Evolutionary conservation across 805 yeast genomes (phyloP), one percentile per base, ranked within the genome.

Genomic region (Yarrowia osloensis): DNA sequence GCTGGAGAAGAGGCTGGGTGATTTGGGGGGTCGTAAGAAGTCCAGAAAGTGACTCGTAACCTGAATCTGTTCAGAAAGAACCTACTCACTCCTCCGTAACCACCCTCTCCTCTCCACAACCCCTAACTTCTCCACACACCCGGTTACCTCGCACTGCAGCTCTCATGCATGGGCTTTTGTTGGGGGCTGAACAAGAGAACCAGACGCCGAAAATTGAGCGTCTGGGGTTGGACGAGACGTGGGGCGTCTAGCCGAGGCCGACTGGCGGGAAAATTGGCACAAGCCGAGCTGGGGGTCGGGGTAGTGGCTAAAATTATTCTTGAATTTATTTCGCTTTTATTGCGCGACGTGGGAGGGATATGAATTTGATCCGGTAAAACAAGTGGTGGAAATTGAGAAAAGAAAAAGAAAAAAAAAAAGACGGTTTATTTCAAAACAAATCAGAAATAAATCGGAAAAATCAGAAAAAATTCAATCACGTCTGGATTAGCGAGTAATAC

Each of bases 111-210:
- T 6, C 19, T 11, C 39, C 15, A 12, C 19, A n/a, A 39, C 39
- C 55, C 55, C 55, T 31, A 31, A 49, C 33, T 50, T 50, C 57
- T 50, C 57, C 57, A 50, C 57, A 50, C 40, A 17, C 37, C 57
- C 29, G 22, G 7, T 50, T 50, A 50, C 40, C 57, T 50, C 57
- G 40, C 57, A 50, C 57, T 50, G 57, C 57, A 50, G 40, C 28
- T 5, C 2, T 3, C 9, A 50, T 37, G 57, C 57, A 50, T 11
- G n/a, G 19, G 39, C 40, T 50, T 50, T 50, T 50, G 40, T 50
- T 50, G 57, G 57, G 52, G 57, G 57, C 57, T 50, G 57, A 22
- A 19, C 31, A 49, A 29, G 40, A 31, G 28, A 19, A 21, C 12
- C 19, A 13, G 11, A 31, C 21, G 37, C 55, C 55, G 57, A 50